These are phyloP conservation scores for Radiomyces spectabilis DNA, from an alignment of 192 early-diverging fungal genomes.

Conservation along the genomic window DNA sequence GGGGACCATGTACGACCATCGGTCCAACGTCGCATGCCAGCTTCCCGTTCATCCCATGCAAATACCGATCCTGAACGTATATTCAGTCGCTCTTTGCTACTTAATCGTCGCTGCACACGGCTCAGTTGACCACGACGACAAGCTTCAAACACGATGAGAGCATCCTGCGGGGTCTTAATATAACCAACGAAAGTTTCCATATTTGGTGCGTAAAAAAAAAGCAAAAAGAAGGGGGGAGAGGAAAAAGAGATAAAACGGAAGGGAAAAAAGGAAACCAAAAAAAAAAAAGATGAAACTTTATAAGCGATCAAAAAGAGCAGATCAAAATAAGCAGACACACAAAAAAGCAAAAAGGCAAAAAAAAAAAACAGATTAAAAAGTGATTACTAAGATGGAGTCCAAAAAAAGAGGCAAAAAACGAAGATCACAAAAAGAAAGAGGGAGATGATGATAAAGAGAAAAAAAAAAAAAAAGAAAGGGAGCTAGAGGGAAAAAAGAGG, in stretches of 20 bases:
- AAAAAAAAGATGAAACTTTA: not conserved
- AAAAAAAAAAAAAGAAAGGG: conserved; percentile 2
- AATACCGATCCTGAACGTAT: conserved; percentile 83
- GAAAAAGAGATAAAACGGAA: not conserved
- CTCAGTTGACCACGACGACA: conserved; percentile 69
- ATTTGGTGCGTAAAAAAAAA: not conserved
- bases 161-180: conserved; percentile 81
- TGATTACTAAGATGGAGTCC: not conserved
- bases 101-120: conserved; percentile 70
- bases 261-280: not conserved
- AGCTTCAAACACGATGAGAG: conserved; percentile 82
- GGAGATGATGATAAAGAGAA: not conserved
- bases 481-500: too few species aligned
- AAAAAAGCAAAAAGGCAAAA: too few species aligned
- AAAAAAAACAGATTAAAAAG: not conserved
- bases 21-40: conserved; percentile 89
- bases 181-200: conserved; percentile 84
- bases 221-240: not conserved
- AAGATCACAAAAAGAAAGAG: not conserved
- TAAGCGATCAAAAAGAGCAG: not conserved
- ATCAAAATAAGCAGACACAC: not conserved
- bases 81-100: conserved; percentile 69
- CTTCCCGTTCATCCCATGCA: conserved; percentile 86
- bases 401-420: not conserved
- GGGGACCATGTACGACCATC: conserved; percentile 89